Conservation (phyloP, 345 rosid species). For the Acer campestre region DNA sequence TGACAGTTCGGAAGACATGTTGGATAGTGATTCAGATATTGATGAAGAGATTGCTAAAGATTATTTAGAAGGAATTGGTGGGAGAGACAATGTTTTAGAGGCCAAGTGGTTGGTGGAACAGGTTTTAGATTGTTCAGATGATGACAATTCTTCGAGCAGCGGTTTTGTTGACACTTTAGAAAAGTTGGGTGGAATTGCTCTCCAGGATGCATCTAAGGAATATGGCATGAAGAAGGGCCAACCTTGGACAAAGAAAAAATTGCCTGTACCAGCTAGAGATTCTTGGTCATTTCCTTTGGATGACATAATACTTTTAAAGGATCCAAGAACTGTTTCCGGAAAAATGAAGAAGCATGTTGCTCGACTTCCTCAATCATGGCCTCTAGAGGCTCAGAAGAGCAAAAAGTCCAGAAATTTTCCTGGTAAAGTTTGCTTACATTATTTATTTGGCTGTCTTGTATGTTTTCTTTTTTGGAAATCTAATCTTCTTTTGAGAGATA, state of each 20-base stretch:
- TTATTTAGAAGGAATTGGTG: slow-evolving; percentile 93
- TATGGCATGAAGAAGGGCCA: slow-evolving; percentile 57
- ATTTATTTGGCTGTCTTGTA: slow-evolving; percentile 16
- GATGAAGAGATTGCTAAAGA: slow-evolving; percentile 85
- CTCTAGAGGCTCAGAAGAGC: slow-evolving; percentile 59
- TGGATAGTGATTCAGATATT: slow-evolving; percentile 58
- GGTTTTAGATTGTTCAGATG: slow-evolving; percentile 46
- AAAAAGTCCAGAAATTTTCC: slow-evolving; percentile 61
- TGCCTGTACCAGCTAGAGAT: slow-evolving; percentile 33
- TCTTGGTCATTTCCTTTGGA: slow-evolving; percentile 52
- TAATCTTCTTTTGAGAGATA: background rate
- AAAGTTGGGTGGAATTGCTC: slow-evolving; percentile 66
- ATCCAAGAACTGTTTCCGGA: slow-evolving; percentile 63
- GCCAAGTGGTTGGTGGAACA: slow-evolving; percentile 61
- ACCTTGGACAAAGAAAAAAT: slow-evolving; percentile 38
- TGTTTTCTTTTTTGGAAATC: slow-evolving; percentile 5
- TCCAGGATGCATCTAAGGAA: slow-evolving; percentile 74
- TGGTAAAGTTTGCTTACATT: slow-evolving; percentile 43
- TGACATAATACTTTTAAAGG: slow-evolving; percentile 71
- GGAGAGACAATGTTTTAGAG: slow-evolving; percentile 52
- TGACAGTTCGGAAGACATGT: slow-evolving; percentile 43
- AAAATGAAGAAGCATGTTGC: slow-evolving; percentile 61
- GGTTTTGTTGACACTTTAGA: slow-evolving; percentile 47
- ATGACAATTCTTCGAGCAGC: slow-evolving; percentile 54
- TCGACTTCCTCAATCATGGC: slow-evolving; percentile 70